Evolutionary conservation across 1,139 yeast genomes (phyloP), one percentile per base, ranked within the genome.

Genomic region (Yamadazyma epiphylla): DNA sequence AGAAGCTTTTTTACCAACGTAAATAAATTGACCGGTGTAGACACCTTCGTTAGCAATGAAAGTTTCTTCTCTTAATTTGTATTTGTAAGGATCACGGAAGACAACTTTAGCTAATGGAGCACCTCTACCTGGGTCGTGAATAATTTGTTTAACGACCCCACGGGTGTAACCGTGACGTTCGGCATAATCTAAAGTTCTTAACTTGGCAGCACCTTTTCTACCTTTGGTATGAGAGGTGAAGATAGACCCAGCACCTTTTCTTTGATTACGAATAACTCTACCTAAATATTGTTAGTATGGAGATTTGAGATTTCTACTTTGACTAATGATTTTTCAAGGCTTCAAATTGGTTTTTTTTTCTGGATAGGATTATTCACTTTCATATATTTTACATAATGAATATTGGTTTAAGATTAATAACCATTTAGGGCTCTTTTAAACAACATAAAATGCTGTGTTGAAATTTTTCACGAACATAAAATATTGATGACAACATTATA

Each of bases 201-300:
- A 84, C 85, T 89, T 91, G 70, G 99, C 99, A 68, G 98, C 97
- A 71, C 98, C 99, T 79, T 94, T 86, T 84, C 98, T 87, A 73
- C 94, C 87, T 77, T 97, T 91, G 80, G 97, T 91, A 91, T 89
- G 95, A 64, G 98, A 81, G 71, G 95, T 85, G 88, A 94, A 94
- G 82, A 94, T 88, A 65, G 97, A 89, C 68, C 98, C 98, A 76
- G 96, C 97, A 83, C 97, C 97, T 80, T 94, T 94, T 87, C 99
- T 89, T 85, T 94, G 98, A 83, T 94, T 91, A 80, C 98, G 95
- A 80, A 94, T 94, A 77, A 94, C 99, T 84, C 98, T 91, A 86
- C 98, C 97, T 83, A 65, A 63, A 33, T 24, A 19, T 24, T 38
- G 55, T 51, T 51, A 51, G 56, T 51, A 51, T 21, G 20, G 20